Evolutionary conservation across 1,284 basidiomycete species (phyloP).

Genomic region (Sphagnurus paluster): DNA sequence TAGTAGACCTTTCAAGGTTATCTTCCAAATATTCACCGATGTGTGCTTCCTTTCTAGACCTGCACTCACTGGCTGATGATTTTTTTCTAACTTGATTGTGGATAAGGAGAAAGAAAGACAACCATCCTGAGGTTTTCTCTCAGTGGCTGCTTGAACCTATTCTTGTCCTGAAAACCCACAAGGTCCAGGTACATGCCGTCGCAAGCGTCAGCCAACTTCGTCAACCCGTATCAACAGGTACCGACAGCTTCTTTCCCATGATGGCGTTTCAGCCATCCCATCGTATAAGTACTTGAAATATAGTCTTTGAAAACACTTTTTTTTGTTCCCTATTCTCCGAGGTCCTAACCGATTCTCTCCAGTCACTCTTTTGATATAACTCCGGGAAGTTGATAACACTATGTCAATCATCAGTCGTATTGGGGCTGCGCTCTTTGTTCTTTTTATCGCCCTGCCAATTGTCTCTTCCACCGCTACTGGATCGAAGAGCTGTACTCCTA

Average conservation of each 20-base stretch:
- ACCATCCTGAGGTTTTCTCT: too few relatives aligned
- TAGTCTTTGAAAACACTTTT: neutral
- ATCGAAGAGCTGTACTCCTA: slow-evolving; percentile 24
- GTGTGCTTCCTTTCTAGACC: too few relatives aligned
- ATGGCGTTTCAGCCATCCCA: slow-evolving; percentile 14
- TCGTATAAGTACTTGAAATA: slow-evolving; percentile 11
- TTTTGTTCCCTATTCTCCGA: neutral
- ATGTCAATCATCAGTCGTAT: slow-evolving; percentile 32
- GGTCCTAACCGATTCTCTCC: neutral
- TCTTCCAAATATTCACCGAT: too few relatives aligned
- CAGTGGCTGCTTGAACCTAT: too few relatives aligned
- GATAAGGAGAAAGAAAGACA: too few relatives aligned
- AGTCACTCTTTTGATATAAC: slow-evolving; percentile 16
- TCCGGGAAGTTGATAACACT: slow-evolving; percentile 11
- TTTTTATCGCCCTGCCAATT: slow-evolving; percentile 26
- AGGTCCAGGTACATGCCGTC: neutral
- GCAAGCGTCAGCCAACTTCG: neutral
- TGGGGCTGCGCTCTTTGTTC: slow-evolving; percentile 25
- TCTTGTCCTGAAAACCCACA: neutral
- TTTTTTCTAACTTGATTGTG: too few relatives aligned
- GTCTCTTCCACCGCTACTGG: slow-evolving; percentile 21
- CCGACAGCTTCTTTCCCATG: slow-evolving; percentile 8
- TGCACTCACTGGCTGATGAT: too few relatives aligned
- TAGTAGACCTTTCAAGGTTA: slow-evolving; percentile 77
- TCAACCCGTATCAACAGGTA: slow-evolving; percentile 5